Evolutionary conservation across 108 stramenopile species (phyloP).

Genomic region (Schizochytrium sp.): DNA sequence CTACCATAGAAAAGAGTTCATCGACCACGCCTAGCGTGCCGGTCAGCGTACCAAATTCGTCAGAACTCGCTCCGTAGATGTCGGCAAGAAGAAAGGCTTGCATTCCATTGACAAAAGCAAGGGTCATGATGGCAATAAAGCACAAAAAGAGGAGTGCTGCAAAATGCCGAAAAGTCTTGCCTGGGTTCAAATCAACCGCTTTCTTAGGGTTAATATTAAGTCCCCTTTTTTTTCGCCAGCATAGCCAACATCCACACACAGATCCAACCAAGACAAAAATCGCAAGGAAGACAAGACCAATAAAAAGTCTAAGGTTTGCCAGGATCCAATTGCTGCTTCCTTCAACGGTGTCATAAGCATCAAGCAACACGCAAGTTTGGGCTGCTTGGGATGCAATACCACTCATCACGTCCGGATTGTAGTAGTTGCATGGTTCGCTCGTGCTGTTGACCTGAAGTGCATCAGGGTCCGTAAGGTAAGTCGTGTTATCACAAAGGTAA

Average conservation of each 20-base stretch:
- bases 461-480: conserved; percentile 39
- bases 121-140: conserved; percentile 38
- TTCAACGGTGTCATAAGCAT: background rate
- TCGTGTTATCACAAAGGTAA: conserved; percentile 50
- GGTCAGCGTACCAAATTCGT: conserved; percentile 10
- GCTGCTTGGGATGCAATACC: background rate
- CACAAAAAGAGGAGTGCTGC: background rate
- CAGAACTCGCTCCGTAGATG: background rate
- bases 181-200: conserved; percentile 16
- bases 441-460: conserved; percentile 23
- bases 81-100: conserved; percentile 27
- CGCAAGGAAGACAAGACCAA: conserved; percentile 7
- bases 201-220: conserved; percentile 6
- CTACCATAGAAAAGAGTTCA: conserved; percentile 29
- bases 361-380: background rate
- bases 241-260: conserved; percentile 8
- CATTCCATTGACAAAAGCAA: conserved; percentile 37
- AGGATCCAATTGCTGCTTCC: conserved; percentile 7
- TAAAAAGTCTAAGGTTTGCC: conserved; percentile 5
- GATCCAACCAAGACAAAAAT: background rate
- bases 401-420: background rate
- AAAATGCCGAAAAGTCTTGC: conserved; percentile 30
- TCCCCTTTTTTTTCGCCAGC: background rate
- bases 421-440: conserved; percentile 32
- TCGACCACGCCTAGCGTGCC: conserved; percentile 33